Conservation (phyloP, 805 yeast species). For the Tetrapisispora phaffii region DNA sequence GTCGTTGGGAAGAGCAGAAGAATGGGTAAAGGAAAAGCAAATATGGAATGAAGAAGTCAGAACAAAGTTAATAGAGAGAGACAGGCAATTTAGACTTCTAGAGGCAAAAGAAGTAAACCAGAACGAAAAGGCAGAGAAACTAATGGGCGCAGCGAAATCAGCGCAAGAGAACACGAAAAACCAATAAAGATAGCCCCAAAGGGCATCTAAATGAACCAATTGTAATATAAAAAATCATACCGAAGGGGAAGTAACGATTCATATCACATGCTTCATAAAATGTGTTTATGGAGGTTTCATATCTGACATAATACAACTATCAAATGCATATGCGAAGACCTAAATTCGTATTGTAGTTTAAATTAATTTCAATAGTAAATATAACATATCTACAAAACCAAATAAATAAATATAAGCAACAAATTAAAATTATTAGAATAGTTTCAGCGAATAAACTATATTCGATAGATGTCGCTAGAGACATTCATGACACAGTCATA, state of each 20-base stretch:
- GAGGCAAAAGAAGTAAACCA: not conserved
- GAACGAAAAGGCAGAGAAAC: not conserved
- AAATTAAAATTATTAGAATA: too few species aligned
- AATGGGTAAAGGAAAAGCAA: constrained; percentile 55
- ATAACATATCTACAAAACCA: not conserved
- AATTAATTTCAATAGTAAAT: not conserved
- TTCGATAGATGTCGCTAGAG: too few species aligned
- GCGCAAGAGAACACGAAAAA: not conserved
- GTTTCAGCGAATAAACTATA: too few species aligned
- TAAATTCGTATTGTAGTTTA: not conserved
- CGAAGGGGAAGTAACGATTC: not conserved
- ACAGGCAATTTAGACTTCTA: not conserved
- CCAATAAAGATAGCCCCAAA: not conserved
- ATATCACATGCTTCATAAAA: not conserved
- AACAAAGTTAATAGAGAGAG: constrained; percentile 9
- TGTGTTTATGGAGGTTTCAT: not conserved
- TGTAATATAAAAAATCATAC: not conserved
- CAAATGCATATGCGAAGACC: not conserved
- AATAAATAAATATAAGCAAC: too few species aligned
- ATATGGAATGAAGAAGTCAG: constrained; percentile 27
- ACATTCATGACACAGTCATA: too few species aligned
- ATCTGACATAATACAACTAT: not conserved
- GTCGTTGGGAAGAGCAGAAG: constrained; percentile 74
- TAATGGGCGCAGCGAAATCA: not conserved
- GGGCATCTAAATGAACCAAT: not conserved